These are phyloP conservation scores for Penicillium riverlandense DNA, from an alignment of 495 filamentous ascomycete genomes.

Conservation along the genomic window DNA sequence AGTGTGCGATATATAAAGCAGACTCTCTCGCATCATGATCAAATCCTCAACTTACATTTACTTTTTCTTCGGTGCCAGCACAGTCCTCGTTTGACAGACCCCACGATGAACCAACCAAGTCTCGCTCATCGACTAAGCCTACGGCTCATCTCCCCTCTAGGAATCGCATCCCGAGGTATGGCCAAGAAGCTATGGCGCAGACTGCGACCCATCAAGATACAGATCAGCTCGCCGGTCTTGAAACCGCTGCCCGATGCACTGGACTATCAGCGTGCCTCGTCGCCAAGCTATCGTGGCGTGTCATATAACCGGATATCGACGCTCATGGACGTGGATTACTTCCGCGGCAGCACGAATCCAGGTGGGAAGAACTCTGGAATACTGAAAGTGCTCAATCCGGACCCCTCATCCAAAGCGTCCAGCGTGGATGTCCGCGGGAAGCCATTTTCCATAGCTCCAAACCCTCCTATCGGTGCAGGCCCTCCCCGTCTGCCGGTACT, in stretches of 20 bases:
- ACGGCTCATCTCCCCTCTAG: not conserved
- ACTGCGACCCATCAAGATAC: not conserved
- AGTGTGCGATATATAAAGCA: constrained; percentile 1
- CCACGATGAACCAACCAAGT: not conserved
- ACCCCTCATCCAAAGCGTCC: not conserved
- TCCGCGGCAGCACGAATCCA: not conserved
- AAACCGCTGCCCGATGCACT: no score
- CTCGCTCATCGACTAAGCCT: not conserved
- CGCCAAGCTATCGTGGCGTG: not conserved
- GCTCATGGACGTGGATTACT: not conserved
- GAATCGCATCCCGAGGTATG: not conserved
- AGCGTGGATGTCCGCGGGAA: not conserved
- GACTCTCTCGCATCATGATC: not conserved
- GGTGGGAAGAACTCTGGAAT: not conserved
- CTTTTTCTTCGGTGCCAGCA: not conserved
- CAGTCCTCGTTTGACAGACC: not conserved
- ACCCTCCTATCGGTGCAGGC: no score
- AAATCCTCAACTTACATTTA: no score
- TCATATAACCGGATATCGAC: not conserved
- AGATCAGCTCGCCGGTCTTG: no score
- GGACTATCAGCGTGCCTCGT: not conserved
- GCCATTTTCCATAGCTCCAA: not conserved
- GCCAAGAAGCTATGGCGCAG: not conserved
- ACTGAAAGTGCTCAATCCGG: not conserved
- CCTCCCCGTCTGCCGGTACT: no score